phyloP scores from a whole-genome alignment of 2,329 filamentous ascomycete genomes.

The Apiospora phragmitis region DNA sequence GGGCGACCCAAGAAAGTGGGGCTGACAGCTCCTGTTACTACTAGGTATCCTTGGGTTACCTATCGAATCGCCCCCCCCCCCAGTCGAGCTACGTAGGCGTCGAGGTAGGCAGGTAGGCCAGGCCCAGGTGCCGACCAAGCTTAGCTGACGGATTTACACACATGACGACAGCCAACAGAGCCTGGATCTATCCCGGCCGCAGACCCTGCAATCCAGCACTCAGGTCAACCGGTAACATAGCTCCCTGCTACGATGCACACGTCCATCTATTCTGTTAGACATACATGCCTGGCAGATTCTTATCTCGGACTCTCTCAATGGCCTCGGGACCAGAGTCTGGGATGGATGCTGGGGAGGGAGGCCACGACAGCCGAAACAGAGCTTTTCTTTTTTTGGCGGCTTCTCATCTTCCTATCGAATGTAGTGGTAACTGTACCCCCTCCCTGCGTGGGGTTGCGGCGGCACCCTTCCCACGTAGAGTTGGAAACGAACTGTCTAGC shows the following conservation, averaged over 20 bases:
- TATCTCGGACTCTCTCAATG: neutral
- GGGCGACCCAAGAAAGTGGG: slow-evolving; percentile 1
- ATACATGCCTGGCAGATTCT: neutral
- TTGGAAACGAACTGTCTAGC: slow-evolving; percentile 6
- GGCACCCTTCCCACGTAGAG: slow-evolving; percentile 2
- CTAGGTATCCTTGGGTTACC: neutral
- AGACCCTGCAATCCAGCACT: neutral
- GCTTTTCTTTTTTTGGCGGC: slow-evolving; percentile 5
- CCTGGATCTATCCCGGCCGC: neutral
- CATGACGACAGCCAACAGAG: slow-evolving; percentile 5
- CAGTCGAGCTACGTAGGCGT: neutral
- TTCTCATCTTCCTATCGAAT: neutral
- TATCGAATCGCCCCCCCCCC: neutral
- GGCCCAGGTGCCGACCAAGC: slow-evolving; percentile 3
- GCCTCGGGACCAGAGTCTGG: neutral
- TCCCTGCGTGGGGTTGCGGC: slow-evolving; percentile 1
- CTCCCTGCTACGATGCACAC: neutral
- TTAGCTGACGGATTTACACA: neutral
- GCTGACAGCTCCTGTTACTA: slow-evolving; percentile 7
- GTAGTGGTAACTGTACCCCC: neutral
- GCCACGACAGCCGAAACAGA: slow-evolving; percentile 6
- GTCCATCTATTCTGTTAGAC: neutral
- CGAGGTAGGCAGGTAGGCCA: neutral
- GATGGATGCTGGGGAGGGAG: slow-evolving; percentile 4
- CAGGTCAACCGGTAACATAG: neutral